Evolutionary conservation across 2,329 filamentous ascomycete species (phyloP).

Genomic region (Albophoma yamanashiensis): DNA sequence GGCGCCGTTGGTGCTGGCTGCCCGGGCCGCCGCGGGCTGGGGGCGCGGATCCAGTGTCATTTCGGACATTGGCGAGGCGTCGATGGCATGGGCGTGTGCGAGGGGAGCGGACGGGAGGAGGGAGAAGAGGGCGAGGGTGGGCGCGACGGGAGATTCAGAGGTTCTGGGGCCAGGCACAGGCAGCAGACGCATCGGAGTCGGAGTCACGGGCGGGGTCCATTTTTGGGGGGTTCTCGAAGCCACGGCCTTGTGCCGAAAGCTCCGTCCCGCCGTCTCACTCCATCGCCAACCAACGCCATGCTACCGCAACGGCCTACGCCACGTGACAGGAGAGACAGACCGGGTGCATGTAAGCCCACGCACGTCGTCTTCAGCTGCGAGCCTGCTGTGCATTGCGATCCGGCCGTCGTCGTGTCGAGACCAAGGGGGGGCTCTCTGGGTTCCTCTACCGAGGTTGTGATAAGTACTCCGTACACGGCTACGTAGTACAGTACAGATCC

Average conservation of each 20-base stretch:
- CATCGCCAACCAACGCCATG: neutral
- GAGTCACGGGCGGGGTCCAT: neutral
- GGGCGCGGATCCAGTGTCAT: neutral
- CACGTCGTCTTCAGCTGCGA: neutral
- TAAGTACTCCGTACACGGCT: too few relatives aligned
- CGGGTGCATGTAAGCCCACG: too few relatives aligned
- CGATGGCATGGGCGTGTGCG: neutral
- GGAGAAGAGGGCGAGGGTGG: neutral
- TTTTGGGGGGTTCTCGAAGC: neutral
- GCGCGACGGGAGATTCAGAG: neutral
- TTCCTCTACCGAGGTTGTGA: neutral
- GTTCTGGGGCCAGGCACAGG: neutral
- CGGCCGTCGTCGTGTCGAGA: neutral
- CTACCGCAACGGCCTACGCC: neutral
- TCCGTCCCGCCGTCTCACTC: neutral
- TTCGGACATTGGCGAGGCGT: neutral
- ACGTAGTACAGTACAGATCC: neutral
- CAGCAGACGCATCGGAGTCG: neutral
- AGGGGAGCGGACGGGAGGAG: neutral
- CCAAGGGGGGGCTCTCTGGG: neutral
- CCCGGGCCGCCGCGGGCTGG: neutral
- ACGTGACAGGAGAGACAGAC: neutral
- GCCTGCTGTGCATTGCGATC: neutral
- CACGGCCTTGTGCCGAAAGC: neutral
- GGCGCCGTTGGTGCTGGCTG: neutral